phyloP scores from a whole-genome alignment of 148 eudicot species.

The Agrostemma githago region DNA sequence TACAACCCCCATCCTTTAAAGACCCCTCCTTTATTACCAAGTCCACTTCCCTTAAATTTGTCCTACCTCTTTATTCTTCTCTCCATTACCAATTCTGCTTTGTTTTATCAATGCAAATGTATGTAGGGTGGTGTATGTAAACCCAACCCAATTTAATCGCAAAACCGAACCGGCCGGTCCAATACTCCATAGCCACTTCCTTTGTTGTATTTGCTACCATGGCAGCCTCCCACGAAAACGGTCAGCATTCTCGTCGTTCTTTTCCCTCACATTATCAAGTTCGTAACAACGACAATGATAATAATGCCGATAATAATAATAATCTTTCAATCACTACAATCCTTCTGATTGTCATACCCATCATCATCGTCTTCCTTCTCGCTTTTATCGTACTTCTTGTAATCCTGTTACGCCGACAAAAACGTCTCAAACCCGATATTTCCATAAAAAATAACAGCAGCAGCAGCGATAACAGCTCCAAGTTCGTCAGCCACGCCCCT shows the following conservation, averaged over 20 bases:
- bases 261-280: background rate
- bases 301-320: background rate
- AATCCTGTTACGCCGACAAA: constrained; percentile 52
- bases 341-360: constrained; percentile 52
- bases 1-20: constrained; percentile 13
- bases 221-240: constrained; percentile 2
- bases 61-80: background rate
- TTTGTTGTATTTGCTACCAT: background rate
- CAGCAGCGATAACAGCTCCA: constrained; percentile 26
- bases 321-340: constrained; percentile 30
- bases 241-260: constrained; percentile 9
- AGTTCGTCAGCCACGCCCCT: constrained; percentile 28
- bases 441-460: constrained; percentile 24
- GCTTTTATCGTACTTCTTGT: constrained; percentile 38
- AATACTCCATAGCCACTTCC: too few relatives aligned
- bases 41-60: constrained; percentile 8
- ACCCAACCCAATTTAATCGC: too few relatives aligned
- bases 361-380: constrained; percentile 52
- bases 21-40: constrained; percentile 1
- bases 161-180: too few relatives aligned
- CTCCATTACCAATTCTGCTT: background rate
- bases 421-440: constrained; percentile 22
- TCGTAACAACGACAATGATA: background rate
- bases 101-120: background rate
- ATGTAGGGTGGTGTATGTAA: background rate